Evolutionary conservation across 2,329 filamentous ascomycete species (phyloP).

Genomic region (Calonectria crousiana): DNA sequence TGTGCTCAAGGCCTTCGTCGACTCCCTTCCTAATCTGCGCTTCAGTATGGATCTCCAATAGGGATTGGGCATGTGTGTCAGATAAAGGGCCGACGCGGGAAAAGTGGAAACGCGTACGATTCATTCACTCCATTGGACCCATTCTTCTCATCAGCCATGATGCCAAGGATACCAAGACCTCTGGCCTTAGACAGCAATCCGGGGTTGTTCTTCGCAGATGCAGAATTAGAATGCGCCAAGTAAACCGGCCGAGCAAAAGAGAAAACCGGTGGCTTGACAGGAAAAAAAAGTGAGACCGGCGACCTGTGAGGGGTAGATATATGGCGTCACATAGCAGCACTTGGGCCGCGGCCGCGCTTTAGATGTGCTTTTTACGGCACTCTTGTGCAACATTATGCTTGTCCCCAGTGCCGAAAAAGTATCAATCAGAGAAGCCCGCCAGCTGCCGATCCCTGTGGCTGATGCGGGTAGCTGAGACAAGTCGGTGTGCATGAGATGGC

Average conservation of each 20-base stretch:
- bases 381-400: neutral
- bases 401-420: neutral
- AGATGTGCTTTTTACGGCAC: neutral
- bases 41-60: neutral
- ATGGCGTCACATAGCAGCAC: conserved; percentile 5
- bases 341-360: neutral
- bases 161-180: neutral
- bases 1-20: neutral
- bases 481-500: conserved; percentile 9
- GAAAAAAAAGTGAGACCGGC: neutral
- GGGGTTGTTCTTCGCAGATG: neutral
- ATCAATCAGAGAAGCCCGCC: neutral
- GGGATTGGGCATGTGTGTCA: neutral
- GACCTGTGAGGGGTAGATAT: conserved; percentile 22
- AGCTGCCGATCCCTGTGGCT: conserved; percentile 11
- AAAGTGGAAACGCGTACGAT: conserved; percentile 6
- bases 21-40: neutral
- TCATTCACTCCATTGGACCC: conserved; percentile 12
- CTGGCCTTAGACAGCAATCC: neutral
- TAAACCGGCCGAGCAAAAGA: neutral
- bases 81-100: neutral
- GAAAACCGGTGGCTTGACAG: neutral
- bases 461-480: neutral
- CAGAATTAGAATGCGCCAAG: neutral
- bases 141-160: conserved; percentile 20